These are phyloP conservation scores for Licmophora abbreviata DNA, from an alignment of 108 stramenopile species.

Conservation along the genomic window DNA sequence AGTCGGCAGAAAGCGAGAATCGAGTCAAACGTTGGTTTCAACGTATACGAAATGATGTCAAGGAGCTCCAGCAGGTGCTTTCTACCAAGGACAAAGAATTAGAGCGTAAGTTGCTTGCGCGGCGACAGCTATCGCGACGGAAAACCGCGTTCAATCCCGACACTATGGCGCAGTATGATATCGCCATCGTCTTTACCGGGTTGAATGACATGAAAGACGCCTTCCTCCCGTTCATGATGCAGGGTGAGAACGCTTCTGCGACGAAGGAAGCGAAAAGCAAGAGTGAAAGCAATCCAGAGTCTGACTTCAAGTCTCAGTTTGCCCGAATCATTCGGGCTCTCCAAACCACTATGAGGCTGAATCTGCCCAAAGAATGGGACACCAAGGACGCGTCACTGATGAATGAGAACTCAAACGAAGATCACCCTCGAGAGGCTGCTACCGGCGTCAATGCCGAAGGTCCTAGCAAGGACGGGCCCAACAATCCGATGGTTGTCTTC, in stretches of 20 bases:
- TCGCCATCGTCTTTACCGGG: conserved; percentile 60
- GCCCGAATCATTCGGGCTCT: conserved; percentile 1
- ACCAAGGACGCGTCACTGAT: neutral
- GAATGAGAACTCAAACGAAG: neutral
- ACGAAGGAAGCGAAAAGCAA: neutral
- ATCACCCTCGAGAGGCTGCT: neutral
- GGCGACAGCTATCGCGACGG: neutral
- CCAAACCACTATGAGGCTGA: neutral
- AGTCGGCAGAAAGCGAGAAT: too few species aligned
- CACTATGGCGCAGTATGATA: conserved; percentile 31
- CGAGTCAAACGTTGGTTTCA: neutral
- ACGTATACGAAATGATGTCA: neutral
- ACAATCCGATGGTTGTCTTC: conserved; percentile 40
- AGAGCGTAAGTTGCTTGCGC: neutral
- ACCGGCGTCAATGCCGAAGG: too few species aligned
- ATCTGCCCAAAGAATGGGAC: neutral
- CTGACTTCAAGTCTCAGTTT: neutral
- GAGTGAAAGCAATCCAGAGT: neutral
- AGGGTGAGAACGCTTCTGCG: neutral
- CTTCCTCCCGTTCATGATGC: conserved; percentile 45
- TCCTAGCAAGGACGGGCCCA: neutral
- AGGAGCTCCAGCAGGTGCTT: neutral
- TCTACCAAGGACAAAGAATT: neutral
- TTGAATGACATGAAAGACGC: conserved; percentile 62
- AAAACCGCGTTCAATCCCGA: too few species aligned